Percentiles rank a stretch among this genome's conserved stretches.
Evolutionary conservation across 768 basidiomycete species (phyloP).

Genomic region (Lactifluus echinatus): DNA sequence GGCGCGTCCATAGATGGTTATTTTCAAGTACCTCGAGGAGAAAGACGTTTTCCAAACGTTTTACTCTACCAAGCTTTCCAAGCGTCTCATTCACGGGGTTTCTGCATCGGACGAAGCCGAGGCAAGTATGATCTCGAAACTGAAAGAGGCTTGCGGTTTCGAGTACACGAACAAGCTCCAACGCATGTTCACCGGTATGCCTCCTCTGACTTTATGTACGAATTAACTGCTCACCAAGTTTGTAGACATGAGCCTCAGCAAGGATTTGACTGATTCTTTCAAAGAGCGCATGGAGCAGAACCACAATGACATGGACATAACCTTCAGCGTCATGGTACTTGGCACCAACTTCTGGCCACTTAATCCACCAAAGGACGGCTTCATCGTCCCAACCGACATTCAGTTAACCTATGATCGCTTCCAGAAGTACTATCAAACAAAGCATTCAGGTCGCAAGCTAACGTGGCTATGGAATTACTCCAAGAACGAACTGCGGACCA

Average conservation of each 20-base stretch:
- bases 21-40: conserved; percentile 98
- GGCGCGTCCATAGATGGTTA: conserved; percentile 60
- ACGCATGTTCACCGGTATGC: conserved; percentile 89
- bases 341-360: conserved; percentile 97
- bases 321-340: conserved; percentile 87
- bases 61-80: conserved; percentile 90
- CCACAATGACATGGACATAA: conserved; percentile 81
- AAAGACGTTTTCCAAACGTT: conserved; percentile 99
- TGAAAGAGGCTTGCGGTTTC: conserved; percentile 95
- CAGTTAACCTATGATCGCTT: conserved; percentile 84
- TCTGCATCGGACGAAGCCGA: conserved; percentile 96
- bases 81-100: conserved; percentile 82
- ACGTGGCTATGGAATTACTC: conserved; percentile 99
- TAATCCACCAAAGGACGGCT: conserved; percentile 73
- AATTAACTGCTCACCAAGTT: not conserved
- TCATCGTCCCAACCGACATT: conserved; percentile 84
- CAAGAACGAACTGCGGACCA: conserved; percentile 92
- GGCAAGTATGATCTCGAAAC: conserved; percentile 94
- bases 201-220: not conserved
- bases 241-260: conserved; percentile 88
- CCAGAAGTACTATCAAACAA: conserved; percentile 85
- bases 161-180: conserved; percentile 95
- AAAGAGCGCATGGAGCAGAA: conserved; percentile 86
- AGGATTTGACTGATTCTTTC: conserved; percentile 92
- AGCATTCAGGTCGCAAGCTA: conserved; percentile 90